Conservation (phyloP, 352 stramenopile genomes). For the Blastocystis sp. region DNA sequence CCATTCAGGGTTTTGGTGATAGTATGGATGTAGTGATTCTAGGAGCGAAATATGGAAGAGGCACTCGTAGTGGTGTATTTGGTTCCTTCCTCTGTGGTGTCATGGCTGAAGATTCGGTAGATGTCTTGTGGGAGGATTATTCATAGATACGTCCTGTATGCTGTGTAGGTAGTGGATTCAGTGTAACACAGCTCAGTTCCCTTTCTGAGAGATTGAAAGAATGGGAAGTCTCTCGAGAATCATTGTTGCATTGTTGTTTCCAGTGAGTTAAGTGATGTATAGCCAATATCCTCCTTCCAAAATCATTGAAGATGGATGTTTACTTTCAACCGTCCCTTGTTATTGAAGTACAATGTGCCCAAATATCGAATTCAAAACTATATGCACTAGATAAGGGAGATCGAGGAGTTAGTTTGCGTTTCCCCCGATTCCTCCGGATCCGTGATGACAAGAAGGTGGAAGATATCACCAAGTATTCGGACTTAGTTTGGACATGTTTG, state of each 20-base stretch:
- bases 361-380: background rate
- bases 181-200: background rate
- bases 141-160: constrained; percentile 19
- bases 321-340: constrained; percentile 7
- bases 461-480: background rate
- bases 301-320: background rate
- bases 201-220: background rate
- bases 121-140: background rate
- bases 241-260: background rate
- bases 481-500: background rate
- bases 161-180: constrained; percentile 48
- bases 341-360: constrained; percentile 23
- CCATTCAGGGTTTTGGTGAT: background rate
- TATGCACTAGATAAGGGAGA: background rate
- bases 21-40: constrained; percentile 41
- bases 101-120: background rate
- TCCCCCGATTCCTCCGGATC: constrained; percentile 26
- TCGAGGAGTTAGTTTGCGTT: background rate
- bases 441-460: constrained; percentile 7
- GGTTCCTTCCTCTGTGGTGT: constrained; percentile 37
- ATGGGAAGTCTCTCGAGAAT: background rate
- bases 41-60: constrained; percentile 17
- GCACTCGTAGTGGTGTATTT: background rate
- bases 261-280: background rate
- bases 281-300: background rate